Evolutionary conservation across 257 asterid genomes (phyloP).

Genomic region (Cinchona pubescens): DNA sequence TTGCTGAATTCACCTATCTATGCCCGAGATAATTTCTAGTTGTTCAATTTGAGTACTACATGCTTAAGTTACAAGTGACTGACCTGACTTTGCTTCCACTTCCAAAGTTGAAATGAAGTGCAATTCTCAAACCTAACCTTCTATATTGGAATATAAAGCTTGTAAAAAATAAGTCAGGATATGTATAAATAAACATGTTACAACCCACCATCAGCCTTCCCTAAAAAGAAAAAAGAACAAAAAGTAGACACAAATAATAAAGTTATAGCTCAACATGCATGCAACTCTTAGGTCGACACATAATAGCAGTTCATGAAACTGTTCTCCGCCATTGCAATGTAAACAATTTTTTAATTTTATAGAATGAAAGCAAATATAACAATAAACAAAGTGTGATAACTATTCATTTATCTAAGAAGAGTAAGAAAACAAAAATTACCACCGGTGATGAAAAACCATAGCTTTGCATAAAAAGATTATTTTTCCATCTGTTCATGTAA

Average conservation of each 20-base stretch:
- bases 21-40: no score
- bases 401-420: not conserved
- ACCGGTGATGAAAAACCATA: slow-evolving; percentile 95
- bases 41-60: not conserved
- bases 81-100: not conserved
- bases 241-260: not conserved
- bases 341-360: not conserved
- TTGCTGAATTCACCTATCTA: no score
- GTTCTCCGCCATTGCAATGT: not conserved
- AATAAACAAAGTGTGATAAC: not conserved
- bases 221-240: no score
- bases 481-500: slow-evolving; percentile 74
- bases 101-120: not conserved
- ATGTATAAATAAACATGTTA: not conserved
- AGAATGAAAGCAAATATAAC: not conserved
- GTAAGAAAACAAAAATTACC: slow-evolving; percentile 45
- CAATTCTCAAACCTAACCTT: not conserved
- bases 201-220: not conserved
- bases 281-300: not conserved
- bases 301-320: no score
- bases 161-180: no score
- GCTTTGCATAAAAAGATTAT: slow-evolving; percentile 75
- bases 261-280: no score
- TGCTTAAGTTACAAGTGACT: not conserved
- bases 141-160: no score